These are phyloP conservation scores for Diophrys sp. DNA, from an alignment of 73 alveolate genomes.

Conservation along the genomic window DNA sequence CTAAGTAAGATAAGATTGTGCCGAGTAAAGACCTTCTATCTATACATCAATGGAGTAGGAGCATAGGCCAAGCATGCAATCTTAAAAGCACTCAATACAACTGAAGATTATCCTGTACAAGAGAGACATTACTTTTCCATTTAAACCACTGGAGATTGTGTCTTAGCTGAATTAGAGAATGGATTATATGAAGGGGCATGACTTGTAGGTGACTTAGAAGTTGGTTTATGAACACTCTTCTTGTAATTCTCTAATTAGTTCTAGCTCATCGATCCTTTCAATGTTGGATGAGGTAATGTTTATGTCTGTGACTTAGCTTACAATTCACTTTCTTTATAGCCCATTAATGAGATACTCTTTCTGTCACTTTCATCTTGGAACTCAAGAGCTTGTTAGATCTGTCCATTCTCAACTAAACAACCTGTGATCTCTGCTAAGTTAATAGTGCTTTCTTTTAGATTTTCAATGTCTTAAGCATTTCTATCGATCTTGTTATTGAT, in stretches of 20 bases:
- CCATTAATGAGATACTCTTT: slow-evolving; percentile 1
- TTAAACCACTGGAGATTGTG: background rate
- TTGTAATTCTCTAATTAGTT: background rate
- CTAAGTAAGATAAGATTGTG: slow-evolving; percentile 18
- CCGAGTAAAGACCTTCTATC: slow-evolving; percentile 30
- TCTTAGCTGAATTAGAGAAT: background rate
- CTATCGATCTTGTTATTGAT: no score
- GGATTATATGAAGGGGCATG: no score
- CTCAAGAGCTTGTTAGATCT: background rate
- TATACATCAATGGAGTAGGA: slow-evolving; percentile 41
- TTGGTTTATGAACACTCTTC: background rate
- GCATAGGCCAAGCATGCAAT: slow-evolving; percentile 68
- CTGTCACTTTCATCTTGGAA: slow-evolving; percentile 8
- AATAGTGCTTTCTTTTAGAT: background rate
- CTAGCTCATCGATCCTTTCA: background rate
- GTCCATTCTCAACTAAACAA: background rate
- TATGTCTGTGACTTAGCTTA: background rate
- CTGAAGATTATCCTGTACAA: slow-evolving; percentile 49
- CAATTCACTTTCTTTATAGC: background rate
- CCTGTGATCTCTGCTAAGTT: background rate
- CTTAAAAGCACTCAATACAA: slow-evolving; percentile 41
- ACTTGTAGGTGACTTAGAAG: no score
- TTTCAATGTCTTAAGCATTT: background rate
- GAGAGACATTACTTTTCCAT: slow-evolving; percentile 64
- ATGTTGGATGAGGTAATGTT: background rate